phyloP scores from a whole-genome alignment of 352 stramenopile species.

The Pythium aquatile region DNA sequence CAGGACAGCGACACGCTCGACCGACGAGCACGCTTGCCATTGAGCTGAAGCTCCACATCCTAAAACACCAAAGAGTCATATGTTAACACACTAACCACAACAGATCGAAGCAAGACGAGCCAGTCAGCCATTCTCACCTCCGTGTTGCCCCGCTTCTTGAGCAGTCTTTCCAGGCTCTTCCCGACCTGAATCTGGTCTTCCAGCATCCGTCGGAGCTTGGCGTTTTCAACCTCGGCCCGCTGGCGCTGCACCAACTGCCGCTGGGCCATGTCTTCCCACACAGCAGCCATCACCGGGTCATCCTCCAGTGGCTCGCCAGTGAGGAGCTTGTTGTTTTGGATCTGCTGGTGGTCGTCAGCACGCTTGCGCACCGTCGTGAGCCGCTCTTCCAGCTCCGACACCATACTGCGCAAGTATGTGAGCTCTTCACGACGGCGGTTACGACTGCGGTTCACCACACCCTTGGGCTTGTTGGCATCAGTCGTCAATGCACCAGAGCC shows the following conservation, averaged over 20 bases:
- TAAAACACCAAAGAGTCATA: neutral
- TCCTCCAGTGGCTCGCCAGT: neutral
- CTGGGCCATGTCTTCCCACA: conserved; percentile 24
- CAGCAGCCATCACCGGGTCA: conserved; percentile 17
- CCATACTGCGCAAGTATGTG: conserved; percentile 36
- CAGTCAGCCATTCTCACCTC: conserved; percentile 1
- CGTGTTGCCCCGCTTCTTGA: conserved; percentile 30
- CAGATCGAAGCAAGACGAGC: neutral
- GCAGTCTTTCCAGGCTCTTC: conserved; percentile 39
- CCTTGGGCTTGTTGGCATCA: neutral
- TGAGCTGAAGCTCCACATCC: neutral
- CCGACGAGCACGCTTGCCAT: conserved; percentile 9
- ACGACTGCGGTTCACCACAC: conserved; percentile 19
- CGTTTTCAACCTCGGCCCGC: conserved; percentile 30
- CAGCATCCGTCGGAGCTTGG: conserved; percentile 29
- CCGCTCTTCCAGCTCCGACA: conserved; percentile 34
- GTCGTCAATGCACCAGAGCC: neutral
- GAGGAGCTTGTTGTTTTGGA: conserved; percentile 9
- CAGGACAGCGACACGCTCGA: conserved; percentile 9
- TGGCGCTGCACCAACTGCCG: conserved; percentile 25
- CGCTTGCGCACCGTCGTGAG: conserved; percentile 23
- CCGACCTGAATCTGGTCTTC: conserved; percentile 46
- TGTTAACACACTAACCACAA: neutral
- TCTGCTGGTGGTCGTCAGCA: conserved; percentile 17
- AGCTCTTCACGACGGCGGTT: conserved; percentile 32